These are phyloP conservation scores for Aquilaria malaccensis DNA, from an alignment of 345 rosid species.

Conservation along the genomic window DNA sequence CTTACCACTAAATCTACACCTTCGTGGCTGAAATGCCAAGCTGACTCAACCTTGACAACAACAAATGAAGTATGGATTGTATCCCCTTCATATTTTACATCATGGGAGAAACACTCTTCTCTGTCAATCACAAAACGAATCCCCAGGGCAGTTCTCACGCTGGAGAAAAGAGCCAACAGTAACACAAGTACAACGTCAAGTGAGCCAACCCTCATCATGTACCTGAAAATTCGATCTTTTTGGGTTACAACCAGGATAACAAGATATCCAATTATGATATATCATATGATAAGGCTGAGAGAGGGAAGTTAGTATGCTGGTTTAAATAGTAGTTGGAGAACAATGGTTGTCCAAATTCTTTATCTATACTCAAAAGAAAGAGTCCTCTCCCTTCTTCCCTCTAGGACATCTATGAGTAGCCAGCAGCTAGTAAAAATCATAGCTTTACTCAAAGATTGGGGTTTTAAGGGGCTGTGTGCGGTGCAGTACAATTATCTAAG, in stretches of 20 bases:
- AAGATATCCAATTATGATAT: not conserved
- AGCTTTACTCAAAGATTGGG: not conserved
- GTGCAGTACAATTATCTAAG: too few species aligned
- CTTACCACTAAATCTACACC: constrained; percentile 68
- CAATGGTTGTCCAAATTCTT: not conserved
- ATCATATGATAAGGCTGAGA: not conserved
- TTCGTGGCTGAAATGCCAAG: constrained; percentile 48
- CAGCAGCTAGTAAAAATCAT: not conserved
- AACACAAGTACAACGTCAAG: constrained; percentile 14
- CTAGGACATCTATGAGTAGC: not conserved
- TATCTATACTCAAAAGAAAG: not conserved
- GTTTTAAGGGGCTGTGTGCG: not conserved
- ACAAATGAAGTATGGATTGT: constrained; percentile 58
- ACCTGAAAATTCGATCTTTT: not conserved
- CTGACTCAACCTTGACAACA: constrained; percentile 42
- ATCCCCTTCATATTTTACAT: constrained; percentile 59
- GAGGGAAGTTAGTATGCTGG: not conserved
- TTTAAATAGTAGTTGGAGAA: too few species aligned
- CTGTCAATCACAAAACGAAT: constrained; percentile 55
- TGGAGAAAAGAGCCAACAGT: constrained; percentile 28
- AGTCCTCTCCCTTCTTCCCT: not conserved
- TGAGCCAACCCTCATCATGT: constrained; percentile 29
- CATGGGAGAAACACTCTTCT: constrained; percentile 62
- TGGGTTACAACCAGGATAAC: constrained; percentile 6
- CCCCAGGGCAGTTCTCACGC: constrained; percentile 27